Evolutionary conservation across 768 basidiomycete species (phyloP).

Genomic region (Fomitopsis serialis): DNA sequence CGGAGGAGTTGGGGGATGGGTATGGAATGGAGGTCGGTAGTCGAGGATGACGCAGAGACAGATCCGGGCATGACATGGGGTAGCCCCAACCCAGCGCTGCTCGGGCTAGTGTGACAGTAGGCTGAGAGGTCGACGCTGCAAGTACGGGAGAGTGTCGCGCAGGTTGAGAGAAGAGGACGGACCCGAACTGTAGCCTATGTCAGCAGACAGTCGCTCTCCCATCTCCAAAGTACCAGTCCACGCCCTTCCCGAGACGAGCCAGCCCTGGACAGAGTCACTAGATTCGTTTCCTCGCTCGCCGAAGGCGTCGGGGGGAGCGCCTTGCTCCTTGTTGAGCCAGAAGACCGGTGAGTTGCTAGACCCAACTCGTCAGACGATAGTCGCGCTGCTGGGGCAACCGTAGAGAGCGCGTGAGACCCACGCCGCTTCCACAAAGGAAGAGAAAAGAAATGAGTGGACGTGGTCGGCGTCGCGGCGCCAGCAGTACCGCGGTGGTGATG

Average conservation of each 20-base stretch:
- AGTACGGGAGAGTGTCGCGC: slow-evolving; percentile 2
- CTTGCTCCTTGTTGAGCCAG: slow-evolving; percentile 19
- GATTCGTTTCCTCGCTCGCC: slow-evolving; percentile 7
- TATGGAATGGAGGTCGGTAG: slow-evolving; percentile 44
- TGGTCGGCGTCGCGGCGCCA: slow-evolving; percentile 43
- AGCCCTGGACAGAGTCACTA: neutral
- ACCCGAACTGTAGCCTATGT: slow-evolving; percentile 5
- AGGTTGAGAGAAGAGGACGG: slow-evolving; percentile 10
- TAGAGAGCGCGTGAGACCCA: slow-evolving; percentile 26
- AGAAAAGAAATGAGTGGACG: slow-evolving; percentile 61
- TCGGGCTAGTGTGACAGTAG: slow-evolving; percentile 43
- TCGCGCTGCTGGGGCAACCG: slow-evolving; percentile 25
- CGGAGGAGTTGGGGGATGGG: slow-evolving; percentile 26
- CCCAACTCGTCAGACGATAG: slow-evolving; percentile 19
- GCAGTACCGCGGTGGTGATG: slow-evolving; percentile 43
- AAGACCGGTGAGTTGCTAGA: slow-evolving; percentile 2
- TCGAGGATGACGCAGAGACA: slow-evolving; percentile 32
- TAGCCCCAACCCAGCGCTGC: slow-evolving; percentile 53
- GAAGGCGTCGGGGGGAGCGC: slow-evolving; percentile 29
- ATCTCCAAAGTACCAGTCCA: neutral
- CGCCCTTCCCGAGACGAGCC: neutral
- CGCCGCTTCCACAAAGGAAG: slow-evolving; percentile 62
- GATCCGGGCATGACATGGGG: slow-evolving; percentile 45
- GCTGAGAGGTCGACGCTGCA: slow-evolving; percentile 17
- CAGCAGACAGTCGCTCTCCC: neutral